Evolutionary conservation across 495 filamentous ascomycete species (phyloP), one percentile per base, ranked within the genome.

Genomic region (Tuber umbilicatum): DNA sequence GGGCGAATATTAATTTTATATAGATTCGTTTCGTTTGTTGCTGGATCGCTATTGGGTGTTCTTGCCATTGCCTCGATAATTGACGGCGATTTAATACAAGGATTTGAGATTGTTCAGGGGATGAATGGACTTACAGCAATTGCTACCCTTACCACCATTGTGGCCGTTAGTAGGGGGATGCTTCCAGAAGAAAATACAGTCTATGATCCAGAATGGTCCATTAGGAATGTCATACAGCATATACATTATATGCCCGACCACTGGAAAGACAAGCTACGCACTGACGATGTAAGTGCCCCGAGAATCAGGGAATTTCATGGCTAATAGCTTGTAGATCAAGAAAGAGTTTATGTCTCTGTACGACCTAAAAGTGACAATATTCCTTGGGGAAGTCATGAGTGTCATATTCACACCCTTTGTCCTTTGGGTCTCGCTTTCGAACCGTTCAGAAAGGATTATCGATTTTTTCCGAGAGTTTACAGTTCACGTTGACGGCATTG

Each of bases 381-480:
- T 99, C 84, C 81, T 97, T 17, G 93, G 97, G 79, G 95, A 99
- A 79, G 89, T 97, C 23, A 82, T 97, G 75, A 93, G 93, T 83
- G 93, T 98, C 82, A 87, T 99, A 55, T 90, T 95, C 72, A 97
- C 94, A 10, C 95, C 95, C 7, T 91, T 96, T 73, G 89, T 98
- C 35, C 88, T 98, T 41, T 92, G 94, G 86, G 90, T 91, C 82
- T 94, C 91, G 73, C 87, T 98, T 69, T 93, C 94, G 9, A 93
- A 91, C 81, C 94, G 91, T 84, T 93, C 91, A 83, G 96, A 98
- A 80, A 92, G 93, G 72, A 89, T 98, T 74, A 91, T 99, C 70
- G 95, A 99, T 81, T 99, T 99, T 84, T 97, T 99, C 85, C 89
- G 95, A 23, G 95, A 99, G 82, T 97, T 97, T 80, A 97, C 95